phyloP scores from a whole-genome alignment of 2,329 filamentous ascomycete genomes.

The Cadophora malorum region DNA sequence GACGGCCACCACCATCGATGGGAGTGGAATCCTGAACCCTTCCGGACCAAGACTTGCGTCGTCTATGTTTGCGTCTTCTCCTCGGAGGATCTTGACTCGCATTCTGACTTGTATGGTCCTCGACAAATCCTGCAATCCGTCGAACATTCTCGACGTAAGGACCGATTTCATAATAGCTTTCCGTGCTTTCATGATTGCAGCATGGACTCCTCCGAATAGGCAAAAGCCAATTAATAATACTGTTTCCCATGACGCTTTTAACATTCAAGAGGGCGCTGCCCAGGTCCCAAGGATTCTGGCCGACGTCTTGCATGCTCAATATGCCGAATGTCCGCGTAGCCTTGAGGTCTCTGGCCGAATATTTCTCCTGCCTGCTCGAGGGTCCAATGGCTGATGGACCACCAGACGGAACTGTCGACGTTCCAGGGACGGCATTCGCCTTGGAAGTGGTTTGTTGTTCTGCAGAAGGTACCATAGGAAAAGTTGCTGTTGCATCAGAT shows the following conservation, averaged over 20 bases:
- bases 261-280: constrained; percentile 72
- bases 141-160: constrained; percentile 64
- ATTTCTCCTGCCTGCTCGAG: constrained; percentile 10
- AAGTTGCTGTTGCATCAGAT: constrained; percentile 6
- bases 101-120: constrained; percentile 10
- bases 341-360: constrained; percentile 35
- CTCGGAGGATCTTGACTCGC: constrained; percentile 11
- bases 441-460: not conserved
- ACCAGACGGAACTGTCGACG: not conserved
- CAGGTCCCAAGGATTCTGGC: constrained; percentile 87
- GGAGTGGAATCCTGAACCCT: not conserved
- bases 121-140: constrained; percentile 30
- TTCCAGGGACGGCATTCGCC: not conserved
- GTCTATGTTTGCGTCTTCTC: constrained; percentile 2
- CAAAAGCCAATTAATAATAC: constrained; percentile 77
- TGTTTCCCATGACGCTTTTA: constrained; percentile 78
- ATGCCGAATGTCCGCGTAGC: constrained; percentile 78
- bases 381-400: not conserved
- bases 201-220: constrained; percentile 80
- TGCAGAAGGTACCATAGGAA: constrained; percentile 1
- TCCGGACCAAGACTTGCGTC: not conserved
- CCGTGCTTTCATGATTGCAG: constrained; percentile 66
- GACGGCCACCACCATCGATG: not conserved
- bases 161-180: constrained; percentile 73
- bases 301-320: constrained; percentile 67